These are phyloP conservation scores for Sporothrix humicola DNA, from an alignment of 2,329 filamentous ascomycete species.

Conservation along the genomic window DNA sequence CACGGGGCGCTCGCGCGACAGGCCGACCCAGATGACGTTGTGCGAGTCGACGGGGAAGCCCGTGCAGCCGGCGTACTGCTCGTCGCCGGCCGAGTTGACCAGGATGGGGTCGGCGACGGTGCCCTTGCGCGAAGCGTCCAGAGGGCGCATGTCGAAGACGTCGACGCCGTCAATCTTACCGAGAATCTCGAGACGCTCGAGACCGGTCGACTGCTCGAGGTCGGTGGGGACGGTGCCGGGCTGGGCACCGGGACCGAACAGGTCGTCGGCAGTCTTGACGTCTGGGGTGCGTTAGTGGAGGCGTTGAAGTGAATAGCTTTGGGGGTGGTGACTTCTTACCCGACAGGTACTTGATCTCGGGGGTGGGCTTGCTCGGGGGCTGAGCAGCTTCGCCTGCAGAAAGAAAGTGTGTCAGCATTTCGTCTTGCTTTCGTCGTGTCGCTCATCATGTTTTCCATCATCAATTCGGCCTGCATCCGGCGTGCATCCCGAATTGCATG, in stretches of 20 bases:
- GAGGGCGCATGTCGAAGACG: constrained; percentile 96
- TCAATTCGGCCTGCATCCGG: neutral
- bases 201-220: constrained; percentile 92
- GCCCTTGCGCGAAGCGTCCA: constrained; percentile 87
- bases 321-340: constrained; percentile 55
- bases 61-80: constrained; percentile 97
- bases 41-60: constrained; percentile 93
- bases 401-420: constrained; percentile 33
- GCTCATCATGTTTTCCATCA: neutral
- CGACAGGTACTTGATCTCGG: constrained; percentile 51
- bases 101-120: constrained; percentile 89
- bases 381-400: constrained; percentile 45
- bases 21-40: constrained; percentile 84
- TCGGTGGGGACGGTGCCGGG: constrained; percentile 89
- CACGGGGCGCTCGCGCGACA: constrained; percentile 85
- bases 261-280: constrained; percentile 80
- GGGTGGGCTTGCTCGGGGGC: constrained; percentile 33
- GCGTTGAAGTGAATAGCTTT: too few species aligned
- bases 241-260: constrained; percentile 80
- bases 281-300: constrained; percentile 58
- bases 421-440: neutral
- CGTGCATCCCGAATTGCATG: neutral
- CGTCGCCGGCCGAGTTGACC: constrained; percentile 89
- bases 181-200: constrained; percentile 97
- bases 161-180: constrained; percentile 99